A percentile compares a stretch with the other conserved stretches of the same genome.
Conservation (phyloP, 2,329 filamentous ascomycete species). For the Dothistroma septosporum region DNA sequence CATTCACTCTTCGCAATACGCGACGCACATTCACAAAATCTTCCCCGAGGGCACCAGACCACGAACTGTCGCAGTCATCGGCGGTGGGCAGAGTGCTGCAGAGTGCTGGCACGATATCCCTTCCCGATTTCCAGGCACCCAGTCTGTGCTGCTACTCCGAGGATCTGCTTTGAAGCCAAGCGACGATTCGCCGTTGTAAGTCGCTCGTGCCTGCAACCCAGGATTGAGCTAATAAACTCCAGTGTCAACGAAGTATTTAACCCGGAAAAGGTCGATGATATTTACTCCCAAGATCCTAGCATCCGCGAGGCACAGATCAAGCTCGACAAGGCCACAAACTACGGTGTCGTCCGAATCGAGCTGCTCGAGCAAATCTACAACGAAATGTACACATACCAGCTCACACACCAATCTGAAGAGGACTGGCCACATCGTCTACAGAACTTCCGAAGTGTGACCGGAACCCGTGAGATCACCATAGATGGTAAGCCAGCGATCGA, state of each 20-base stretch:
- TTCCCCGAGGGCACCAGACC: conserved; percentile 53
- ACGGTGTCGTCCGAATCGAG: conserved; percentile 86
- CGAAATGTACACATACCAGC: conserved; percentile 78
- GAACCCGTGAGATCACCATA: conserved; percentile 40
- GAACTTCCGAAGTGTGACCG: conserved; percentile 61
- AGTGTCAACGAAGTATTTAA: conserved; percentile 92
- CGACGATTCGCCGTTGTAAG: conserved; percentile 81
- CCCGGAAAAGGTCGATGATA: conserved; percentile 72
- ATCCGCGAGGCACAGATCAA: conserved; percentile 59
- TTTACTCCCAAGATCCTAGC: conserved; percentile 64
- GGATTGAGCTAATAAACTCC: conserved; percentile 40
- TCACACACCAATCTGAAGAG: conserved; percentile 64
- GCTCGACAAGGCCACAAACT: conserved; percentile 82
- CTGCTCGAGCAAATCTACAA: conserved; percentile 87
- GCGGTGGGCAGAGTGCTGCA: conserved; percentile 85
- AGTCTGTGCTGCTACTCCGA: conserved; percentile 74
- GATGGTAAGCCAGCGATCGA: conserved; percentile 48
- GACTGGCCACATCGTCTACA: conserved; percentile 81
- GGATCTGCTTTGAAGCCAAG: conserved; percentile 80
- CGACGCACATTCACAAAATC: conserved; percentile 58
- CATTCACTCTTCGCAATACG: conserved; percentile 86
- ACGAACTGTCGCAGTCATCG: conserved; percentile 78
- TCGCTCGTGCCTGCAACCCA: conserved; percentile 52
- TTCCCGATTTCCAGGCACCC: conserved; percentile 72
- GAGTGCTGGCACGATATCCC: conserved; percentile 93